Evolutionary conservation across 2,329 filamentous ascomycete species (phyloP).

Genomic region (Cercospora berteroae): DNA sequence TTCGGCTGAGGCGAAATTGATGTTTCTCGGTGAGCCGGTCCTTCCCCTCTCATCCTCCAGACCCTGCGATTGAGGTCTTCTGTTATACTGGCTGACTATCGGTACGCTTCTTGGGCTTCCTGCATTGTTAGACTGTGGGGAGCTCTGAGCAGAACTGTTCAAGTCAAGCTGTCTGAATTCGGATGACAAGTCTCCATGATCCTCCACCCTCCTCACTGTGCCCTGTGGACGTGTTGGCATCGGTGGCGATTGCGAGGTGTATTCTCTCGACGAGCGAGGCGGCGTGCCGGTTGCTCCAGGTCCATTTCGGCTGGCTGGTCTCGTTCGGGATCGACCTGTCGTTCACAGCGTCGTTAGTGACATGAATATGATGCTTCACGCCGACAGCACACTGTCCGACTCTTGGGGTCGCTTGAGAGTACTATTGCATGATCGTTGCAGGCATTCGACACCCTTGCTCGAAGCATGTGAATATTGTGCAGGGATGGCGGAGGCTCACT

Average conservation of each 20-base stretch:
- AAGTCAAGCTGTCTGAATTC: conserved; percentile 6
- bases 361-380: not conserved
- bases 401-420: not conserved
- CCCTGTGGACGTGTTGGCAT: not conserved
- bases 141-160: not conserved
- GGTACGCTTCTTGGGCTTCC: not conserved
- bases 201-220: not conserved
- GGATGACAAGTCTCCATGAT: conserved; percentile 6
- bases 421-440: not conserved
- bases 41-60: not conserved
- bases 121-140: not conserved
- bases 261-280: conserved; percentile 3
- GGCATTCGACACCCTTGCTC: not conserved
- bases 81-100: not conserved
- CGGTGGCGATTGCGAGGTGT: not conserved
- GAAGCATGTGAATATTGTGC: not conserved
- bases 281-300: not conserved
- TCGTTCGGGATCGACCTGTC: conserved; percentile 1
- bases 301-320: not conserved
- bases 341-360: conserved; percentile 5
- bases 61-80: not conserved
- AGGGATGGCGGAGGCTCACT: not conserved
- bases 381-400: not conserved
- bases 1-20: conserved; percentile 2
- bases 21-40: not conserved